These are phyloP conservation scores for Cryptosporidium canis DNA, from an alignment of 169 alveolate genomes.

Conservation along the genomic window DNA sequence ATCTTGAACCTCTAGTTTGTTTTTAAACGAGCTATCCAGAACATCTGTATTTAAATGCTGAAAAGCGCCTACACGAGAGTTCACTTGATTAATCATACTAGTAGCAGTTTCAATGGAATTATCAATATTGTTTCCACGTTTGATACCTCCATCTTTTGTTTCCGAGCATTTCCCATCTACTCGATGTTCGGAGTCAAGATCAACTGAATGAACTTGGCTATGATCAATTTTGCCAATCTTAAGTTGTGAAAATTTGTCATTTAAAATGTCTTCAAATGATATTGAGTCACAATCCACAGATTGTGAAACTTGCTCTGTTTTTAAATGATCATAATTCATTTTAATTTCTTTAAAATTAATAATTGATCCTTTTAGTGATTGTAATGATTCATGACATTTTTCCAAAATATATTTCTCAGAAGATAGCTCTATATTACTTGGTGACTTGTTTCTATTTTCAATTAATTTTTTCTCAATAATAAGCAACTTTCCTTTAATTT, in stretches of 20 bases:
- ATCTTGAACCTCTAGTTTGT: constrained; percentile 22
- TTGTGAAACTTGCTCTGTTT: neutral
- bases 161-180: neutral
- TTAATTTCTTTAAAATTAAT: neutral
- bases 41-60: constrained; percentile 17
- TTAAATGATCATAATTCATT: neutral
- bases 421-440: neutral
- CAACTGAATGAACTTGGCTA: neutral
- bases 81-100: constrained; percentile 1
- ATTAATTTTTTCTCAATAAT: neutral
- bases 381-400: neutral
- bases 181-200: neutral
- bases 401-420: neutral
- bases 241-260: neutral
- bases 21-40: constrained; percentile 29
- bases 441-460: neutral
- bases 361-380: neutral
- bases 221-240: neutral
- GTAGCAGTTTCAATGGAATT: neutral
- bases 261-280: neutral
- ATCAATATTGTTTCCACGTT: neutral
- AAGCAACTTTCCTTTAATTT: constrained; percentile 5
- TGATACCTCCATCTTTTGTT: neutral
- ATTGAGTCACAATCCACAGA: neutral
- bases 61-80: constrained; percentile 18